Base-by-base conservation (phyloP, 2,329 filamentous ascomycete species). In the Bertia moriformis region DNA sequence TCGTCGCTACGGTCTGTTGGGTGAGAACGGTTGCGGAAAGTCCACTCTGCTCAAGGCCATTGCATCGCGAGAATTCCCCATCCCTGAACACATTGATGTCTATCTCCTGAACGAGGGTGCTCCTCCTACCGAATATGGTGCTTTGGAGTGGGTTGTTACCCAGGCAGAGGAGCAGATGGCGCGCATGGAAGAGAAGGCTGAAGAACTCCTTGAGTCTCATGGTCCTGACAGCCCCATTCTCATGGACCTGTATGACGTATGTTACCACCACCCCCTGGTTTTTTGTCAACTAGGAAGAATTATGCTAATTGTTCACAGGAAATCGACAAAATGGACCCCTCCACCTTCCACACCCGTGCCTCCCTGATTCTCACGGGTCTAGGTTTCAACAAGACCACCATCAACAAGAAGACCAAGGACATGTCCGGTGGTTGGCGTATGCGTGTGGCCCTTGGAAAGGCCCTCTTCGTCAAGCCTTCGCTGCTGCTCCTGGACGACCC, bases 341-440 rank as follows among this genome's bases (percentile, higher is more conserved):
- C 87, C 27, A 98, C 93, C 39, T 98, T 98, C 66, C 70, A 86
- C 56, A 94, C 89, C 44, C 86, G 91, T 57, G 91, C 91, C 44
- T 94, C 89, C 41, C 79, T 95, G 48, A 98, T 98, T 59, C 65
- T 98, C 51, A 98, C 91, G 41, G 91, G 91, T 87, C 83, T 98
- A 43, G 91, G 91, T 49, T 98, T 98, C 78, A 94, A 98, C 79
- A 96, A 96, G 72, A 66, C 65, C 51, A 98, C 93, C 41, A 96
- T 98, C 57, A 70, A 93, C 63, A 98, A 98, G 77, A 95, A 93
- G 78, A 98, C 93, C 53, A 98, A 96, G 76, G 93, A 98, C 62
- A 98, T 98, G 93, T 98, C 91, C 48, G 91, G 91, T 85, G 91
- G 91, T 52, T 98, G 91, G 91, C 80, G 89, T 71, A 98, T 98